A percentile compares a stretch with the other conserved stretches of the same genome.
These are phyloP conservation scores for Pharnaceum exiguum DNA, from an alignment of 148 eudicot genomes.

Conservation along the genomic window DNA sequence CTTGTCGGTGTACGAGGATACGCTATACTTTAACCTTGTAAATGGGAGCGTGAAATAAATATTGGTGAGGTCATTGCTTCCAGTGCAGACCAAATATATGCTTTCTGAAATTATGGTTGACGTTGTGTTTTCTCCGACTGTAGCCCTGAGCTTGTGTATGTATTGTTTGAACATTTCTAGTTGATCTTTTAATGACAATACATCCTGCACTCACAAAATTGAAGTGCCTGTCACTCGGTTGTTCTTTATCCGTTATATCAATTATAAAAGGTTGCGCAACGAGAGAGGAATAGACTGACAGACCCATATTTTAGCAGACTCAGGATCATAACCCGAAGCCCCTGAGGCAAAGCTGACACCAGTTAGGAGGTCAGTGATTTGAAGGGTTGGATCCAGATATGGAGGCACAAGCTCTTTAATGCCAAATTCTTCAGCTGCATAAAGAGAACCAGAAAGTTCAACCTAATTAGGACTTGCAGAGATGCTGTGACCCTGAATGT, in stretches of 20 bases:
- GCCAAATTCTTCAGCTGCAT: conserved; percentile 56
- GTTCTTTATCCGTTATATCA: no score
- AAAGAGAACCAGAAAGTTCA: no score
- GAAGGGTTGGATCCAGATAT: conserved; percentile 44
- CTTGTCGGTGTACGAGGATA: conserved; percentile 11
- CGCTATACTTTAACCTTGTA: conserved; percentile 5
- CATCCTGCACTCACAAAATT: conserved; percentile 15
- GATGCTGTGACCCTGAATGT: no score
- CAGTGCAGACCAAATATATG: conserved; percentile 20
- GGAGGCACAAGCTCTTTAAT: conserved; percentile 39
- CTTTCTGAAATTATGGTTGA: conserved; percentile 21
- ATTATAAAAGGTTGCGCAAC: no score
- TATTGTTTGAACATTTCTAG: conserved; percentile 25
- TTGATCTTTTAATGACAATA: conserved; percentile 19
- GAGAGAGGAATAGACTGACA: no score
- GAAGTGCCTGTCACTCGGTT: no score
- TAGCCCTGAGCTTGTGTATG: conserved; percentile 17
- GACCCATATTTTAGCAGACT: no score
- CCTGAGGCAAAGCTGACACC: conserved; percentile 69
- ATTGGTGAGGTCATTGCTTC: conserved; percentile 33
- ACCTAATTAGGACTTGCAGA: no score
- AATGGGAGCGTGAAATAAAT: conserved; percentile 13
- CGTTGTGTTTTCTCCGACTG: conserved; percentile 26
- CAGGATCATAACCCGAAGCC: conserved; percentile 58
- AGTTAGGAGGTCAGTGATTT: conserved; percentile 29